Evolutionary conservation across 257 asterid genomes (phyloP), one percentile per base, ranked within the genome.

Genomic region (Scutellaria galericulata): DNA sequence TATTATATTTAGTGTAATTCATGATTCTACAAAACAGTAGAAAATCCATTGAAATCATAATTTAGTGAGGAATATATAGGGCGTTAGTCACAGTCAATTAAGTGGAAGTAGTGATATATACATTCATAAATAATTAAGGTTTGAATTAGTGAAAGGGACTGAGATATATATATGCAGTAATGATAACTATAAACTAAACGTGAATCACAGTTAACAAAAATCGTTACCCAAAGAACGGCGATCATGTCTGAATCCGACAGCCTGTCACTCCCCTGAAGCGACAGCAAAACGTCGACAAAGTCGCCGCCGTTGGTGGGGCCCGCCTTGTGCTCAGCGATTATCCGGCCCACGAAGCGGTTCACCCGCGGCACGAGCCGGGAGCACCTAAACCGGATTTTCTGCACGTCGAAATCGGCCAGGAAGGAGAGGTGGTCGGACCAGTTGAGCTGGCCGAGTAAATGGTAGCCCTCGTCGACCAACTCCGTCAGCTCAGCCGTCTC

Each of bases 181-280:
- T 47, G 56, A 44, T 57, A 27, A 35, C 24, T 55, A 22, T 48
- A 51, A 71, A 14, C 37, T 7, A 9, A 22, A n/a, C 42, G 40
- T 58, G 1, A 53, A 61, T 61, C 35, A 48, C 4, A 64, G 47
- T 27, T 35, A 20, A 39, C 0, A 18, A 14, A 37, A 7, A 22
- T 35, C 79, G 18, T 83, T 86, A 92, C 97, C 98, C 98, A 92
- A 7, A 89, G 91, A 67, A 92, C 92, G 73, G 96, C 90, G 82
- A 89, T 83, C 89, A 88, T 92, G 78, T 92, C 96, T 14, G 89
- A 76, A n/a, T 86, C 87, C 11, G 97, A 86, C 59, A 92, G 62
- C 47, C 72, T 83, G 45, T 89, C 85, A 3, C 79, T 64, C 14
- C 80, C 90, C 48, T 78, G 66, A n/a, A 92, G 93, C 18, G 87